Percentiles rank a stretch among this genome's conserved stretches.
phyloP scores from a whole-genome alignment of 768 basidiomycete genomes.

The Termitomyces sp. region DNA sequence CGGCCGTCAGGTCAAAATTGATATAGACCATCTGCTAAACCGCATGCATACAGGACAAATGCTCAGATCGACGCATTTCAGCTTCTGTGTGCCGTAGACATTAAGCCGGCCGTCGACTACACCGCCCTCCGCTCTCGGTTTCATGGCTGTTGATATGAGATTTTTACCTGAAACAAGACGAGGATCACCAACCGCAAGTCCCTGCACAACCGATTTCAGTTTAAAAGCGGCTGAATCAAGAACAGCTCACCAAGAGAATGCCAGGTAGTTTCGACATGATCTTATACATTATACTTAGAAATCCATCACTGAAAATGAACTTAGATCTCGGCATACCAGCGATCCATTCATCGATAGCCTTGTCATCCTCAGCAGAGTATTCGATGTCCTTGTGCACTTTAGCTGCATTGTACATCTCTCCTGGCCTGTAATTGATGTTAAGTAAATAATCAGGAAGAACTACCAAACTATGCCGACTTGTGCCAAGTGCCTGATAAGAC shows the following conservation, averaged over 20 bases:
- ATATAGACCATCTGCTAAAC: not conserved
- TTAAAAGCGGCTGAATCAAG: not conserved
- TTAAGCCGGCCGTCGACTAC: conserved; percentile 60
- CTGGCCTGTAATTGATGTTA: conserved; percentile 27
- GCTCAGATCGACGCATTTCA: conserved; percentile 64
- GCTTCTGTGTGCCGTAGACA: conserved; percentile 60
- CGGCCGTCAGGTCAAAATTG: not conserved
- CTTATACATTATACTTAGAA: conserved; percentile 19
- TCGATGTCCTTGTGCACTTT: conserved; percentile 62
- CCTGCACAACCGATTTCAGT: conserved; percentile 16
- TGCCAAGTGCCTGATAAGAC: conserved; percentile 45
- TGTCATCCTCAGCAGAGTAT: conserved; percentile 63
- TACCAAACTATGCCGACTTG: conserved; percentile 20
- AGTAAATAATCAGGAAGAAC: not conserved
- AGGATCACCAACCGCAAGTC: conserved; percentile 33
- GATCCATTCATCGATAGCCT: conserved; percentile 69
- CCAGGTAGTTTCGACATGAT: conserved; percentile 77
- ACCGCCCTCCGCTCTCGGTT: conserved; percentile 58
- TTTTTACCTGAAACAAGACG: not conserved
- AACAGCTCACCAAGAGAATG: conserved; percentile 50
- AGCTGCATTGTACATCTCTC: conserved; percentile 43
- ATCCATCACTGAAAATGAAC: not conserved
- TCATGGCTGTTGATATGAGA: conserved; percentile 42
- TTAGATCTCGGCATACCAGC: conserved; percentile 26
- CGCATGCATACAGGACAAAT: conserved; percentile 55